phyloP scores from a whole-genome alignment of 2,329 filamentous ascomycete species.

The Penicillium aurantiogriseum region DNA sequence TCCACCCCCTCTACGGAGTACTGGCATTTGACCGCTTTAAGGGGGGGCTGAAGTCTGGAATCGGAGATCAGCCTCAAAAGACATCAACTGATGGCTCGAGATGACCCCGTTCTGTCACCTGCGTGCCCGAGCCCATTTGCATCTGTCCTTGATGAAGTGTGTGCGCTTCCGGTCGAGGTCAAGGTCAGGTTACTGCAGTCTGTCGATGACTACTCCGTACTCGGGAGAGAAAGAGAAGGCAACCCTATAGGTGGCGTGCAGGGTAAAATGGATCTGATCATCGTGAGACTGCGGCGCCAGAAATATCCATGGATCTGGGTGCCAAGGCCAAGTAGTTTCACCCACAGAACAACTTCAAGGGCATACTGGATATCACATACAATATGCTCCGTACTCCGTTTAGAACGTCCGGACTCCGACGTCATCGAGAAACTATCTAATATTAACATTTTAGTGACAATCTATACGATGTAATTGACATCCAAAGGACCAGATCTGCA shows the following conservation, averaged over 20 bases:
- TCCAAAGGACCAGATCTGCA: not conserved
- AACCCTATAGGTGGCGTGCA: constrained; percentile 4
- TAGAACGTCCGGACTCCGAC: not conserved
- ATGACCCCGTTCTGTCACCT: constrained; percentile 7
- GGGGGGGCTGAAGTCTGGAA: constrained; percentile 6
- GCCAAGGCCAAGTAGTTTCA: not conserved
- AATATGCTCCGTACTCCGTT: not conserved
- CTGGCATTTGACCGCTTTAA: not conserved
- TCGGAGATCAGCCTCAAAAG: constrained; percentile 6
- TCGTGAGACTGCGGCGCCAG: not conserved
- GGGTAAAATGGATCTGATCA: not conserved
- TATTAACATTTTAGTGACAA: not conserved
- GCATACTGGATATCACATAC: not conserved
- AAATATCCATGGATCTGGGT: constrained; percentile 5
- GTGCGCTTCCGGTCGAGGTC: not conserved
- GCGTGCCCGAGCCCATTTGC: not conserved
- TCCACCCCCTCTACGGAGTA: not conserved
- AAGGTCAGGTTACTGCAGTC: not conserved
- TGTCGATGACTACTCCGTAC: not conserved
- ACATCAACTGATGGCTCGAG: constrained; percentile 9
- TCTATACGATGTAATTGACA: not conserved
- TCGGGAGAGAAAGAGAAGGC: not conserved
- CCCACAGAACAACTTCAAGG: not conserved
- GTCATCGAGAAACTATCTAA: not conserved
- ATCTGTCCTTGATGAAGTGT: not conserved